Conservation (phyloP, 441 rosid genomes). For the Aleurites moluccanus region DNA sequence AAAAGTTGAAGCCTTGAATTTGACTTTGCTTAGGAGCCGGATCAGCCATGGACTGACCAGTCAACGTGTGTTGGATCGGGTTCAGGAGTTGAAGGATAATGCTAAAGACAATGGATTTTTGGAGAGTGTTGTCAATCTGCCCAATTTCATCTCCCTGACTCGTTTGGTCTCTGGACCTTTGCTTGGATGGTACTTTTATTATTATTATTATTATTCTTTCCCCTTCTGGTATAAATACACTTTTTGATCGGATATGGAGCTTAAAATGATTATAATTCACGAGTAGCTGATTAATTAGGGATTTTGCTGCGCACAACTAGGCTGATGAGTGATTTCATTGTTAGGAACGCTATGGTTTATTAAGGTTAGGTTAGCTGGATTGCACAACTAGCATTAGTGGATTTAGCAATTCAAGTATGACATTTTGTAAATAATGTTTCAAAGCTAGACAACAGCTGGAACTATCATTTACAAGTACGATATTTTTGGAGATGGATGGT, state of each 20-base stretch:
- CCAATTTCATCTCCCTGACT: slow-evolving; percentile 71
- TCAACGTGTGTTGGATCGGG: slow-evolving; percentile 23
- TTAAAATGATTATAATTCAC: background rate
- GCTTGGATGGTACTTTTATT: slow-evolving; percentile 63
- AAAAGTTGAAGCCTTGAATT: slow-evolving; percentile 54
- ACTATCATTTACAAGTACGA: background rate
- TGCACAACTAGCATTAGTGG: background rate
- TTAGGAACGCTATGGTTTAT: no score
- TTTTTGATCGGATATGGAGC: background rate
- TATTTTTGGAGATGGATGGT: background rate
- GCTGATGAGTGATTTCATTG: no score
- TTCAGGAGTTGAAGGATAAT: slow-evolving; percentile 28
- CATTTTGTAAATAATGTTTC: background rate
- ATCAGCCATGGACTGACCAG: slow-evolving; percentile 29
- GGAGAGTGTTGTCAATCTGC: slow-evolving; percentile 68
- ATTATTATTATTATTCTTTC: background rate
- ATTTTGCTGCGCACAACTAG: background rate
- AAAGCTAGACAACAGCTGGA: background rate
- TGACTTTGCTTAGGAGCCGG: slow-evolving; percentile 49
- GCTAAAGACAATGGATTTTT: slow-evolving; percentile 27
- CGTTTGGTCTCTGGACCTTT: slow-evolving; percentile 87
- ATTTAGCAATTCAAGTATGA: background rate
- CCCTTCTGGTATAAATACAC: background rate
- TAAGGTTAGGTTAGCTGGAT: background rate
- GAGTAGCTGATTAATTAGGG: background rate